phyloP scores from a whole-genome alignment of 305 asterid genomes.

The Ajuga reptans region DNA sequence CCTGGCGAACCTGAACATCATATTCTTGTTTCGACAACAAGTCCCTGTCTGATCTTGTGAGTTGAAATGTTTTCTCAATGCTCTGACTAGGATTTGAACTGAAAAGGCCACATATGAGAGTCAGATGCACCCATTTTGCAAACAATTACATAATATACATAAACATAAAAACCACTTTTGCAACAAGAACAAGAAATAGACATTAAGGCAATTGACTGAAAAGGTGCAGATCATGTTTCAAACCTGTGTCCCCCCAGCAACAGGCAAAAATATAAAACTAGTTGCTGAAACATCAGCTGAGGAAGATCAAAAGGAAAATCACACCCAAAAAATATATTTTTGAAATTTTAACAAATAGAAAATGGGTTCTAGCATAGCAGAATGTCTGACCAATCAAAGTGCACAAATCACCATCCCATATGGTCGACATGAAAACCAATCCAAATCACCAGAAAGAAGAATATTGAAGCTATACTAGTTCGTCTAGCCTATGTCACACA shows the following conservation, averaged over 20 bases:
- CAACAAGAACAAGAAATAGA: conserved; percentile 4
- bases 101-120: conserved; percentile 24
- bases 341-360: background rate
- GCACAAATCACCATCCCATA: too few species aligned
- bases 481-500: background rate
- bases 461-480: background rate
- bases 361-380: background rate
- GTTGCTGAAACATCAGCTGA: background rate
- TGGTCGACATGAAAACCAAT: background rate
- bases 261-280: background rate
- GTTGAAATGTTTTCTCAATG: conserved; percentile 83
- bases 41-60: conserved; percentile 77
- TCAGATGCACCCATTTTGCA: conserved; percentile 14
- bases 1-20: conserved; percentile 79
- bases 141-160: conserved; percentile 11
- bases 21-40: conserved; percentile 67
- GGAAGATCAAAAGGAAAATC: background rate
- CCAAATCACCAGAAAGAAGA: background rate
- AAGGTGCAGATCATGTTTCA: background rate
- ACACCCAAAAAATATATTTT: background rate
- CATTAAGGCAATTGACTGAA: background rate
- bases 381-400: background rate
- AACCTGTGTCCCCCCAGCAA: background rate
- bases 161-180: conserved; percentile 1
- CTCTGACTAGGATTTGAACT: conserved; percentile 80